Evolutionary conservation across 306 rosid genomes (phyloP), one percentile per base, ranked within the genome.

Genomic region (Ormosia semicastrata): DNA sequence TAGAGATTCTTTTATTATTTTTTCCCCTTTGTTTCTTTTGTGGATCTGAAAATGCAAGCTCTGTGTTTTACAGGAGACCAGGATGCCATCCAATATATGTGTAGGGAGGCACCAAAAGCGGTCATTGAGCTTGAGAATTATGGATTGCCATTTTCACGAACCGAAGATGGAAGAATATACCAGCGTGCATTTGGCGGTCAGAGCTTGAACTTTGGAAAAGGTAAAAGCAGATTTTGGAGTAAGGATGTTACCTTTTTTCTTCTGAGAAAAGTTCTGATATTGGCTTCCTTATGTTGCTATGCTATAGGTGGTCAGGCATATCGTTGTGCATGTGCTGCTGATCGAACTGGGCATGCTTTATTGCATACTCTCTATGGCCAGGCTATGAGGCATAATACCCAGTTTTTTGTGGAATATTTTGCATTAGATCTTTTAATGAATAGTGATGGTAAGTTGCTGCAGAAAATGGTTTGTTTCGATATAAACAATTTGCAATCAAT

Each of bases 101-200:
- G 97, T 71, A 87, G 98, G 80, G 98, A 94, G 80, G 97, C 98
- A 50, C 98, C 98, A 29, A 92, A 94, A 86, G 97, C 98, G 7
- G 97, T 94, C 71, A 94, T 94, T 81, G 98, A 94, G 83, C 97
- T 92, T 64, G 98, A 92, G 82, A 92, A 92, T 85, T 94, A 94
- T 81, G 98, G 97, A 65, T 81, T 94, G 46, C 98, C 98, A 73
- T 94, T 94, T 86, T 94, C 97, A 53, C 87, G 94, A 71, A 94
- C 98, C 36, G 94, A 92, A 65, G 97, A 91, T 41, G 97, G 98
- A 81, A 92, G 29, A 87, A 92, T 94, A 80, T 94, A 92, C 75
- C 97, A 94, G 86, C 98, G 98, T 44, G 98, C 97, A 41, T 94
- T 94, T 90, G 98, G 98, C 53, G 98, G 98, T 75, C 98, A 94